These are phyloP conservation scores for Heimioporus sp. DNA, from an alignment of 768 basidiomycete species.

Conservation along the genomic window DNA sequence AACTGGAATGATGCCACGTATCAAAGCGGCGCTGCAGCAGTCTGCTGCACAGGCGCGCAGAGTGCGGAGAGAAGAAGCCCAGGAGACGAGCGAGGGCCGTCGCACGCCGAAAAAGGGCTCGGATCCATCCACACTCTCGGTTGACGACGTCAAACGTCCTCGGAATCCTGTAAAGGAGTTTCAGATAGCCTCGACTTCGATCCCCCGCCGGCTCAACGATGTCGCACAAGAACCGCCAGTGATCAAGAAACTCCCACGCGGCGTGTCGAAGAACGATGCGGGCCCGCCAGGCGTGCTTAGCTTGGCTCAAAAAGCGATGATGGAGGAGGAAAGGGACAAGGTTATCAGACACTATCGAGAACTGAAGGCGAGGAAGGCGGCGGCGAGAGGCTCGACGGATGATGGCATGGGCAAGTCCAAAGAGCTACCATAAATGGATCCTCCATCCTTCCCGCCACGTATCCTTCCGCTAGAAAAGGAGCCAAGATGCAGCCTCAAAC, in stretches of 20 bases:
- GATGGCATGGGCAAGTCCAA: slow-evolving; percentile 3
- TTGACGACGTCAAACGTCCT: slow-evolving; percentile 18
- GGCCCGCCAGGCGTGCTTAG: slow-evolving; percentile 51
- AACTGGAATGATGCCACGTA: slow-evolving; percentile 62
- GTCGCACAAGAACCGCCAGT: slow-evolving; percentile 67
- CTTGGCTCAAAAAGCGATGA: slow-evolving; percentile 73
- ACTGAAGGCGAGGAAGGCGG: slow-evolving; percentile 50
- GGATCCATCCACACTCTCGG: slow-evolving; percentile 13
- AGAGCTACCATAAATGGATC: slow-evolving; percentile 9
- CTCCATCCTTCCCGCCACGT: background rate
- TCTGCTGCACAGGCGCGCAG: slow-evolving; percentile 53
- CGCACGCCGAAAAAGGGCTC: slow-evolving; percentile 7
- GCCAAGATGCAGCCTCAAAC: background rate
- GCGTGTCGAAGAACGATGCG: slow-evolving; percentile 30
- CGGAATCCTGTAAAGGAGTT: slow-evolving; percentile 45
- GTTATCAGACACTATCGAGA: slow-evolving; percentile 66
- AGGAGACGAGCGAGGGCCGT: slow-evolving; percentile 10
- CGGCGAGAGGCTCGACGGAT: slow-evolving; percentile 8
- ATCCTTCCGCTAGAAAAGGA: slow-evolving; percentile 4
- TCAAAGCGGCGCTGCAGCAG: slow-evolving; percentile 57
- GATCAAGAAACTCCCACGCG: slow-evolving; percentile 54
- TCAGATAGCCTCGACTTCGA: slow-evolving; percentile 44
- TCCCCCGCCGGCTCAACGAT: slow-evolving; percentile 69
- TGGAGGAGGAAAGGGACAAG: slow-evolving; percentile 73
- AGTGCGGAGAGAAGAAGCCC: slow-evolving; percentile 33